These are phyloP conservation scores for Lentinula raphanica DNA, from an alignment of 768 basidiomycete species.

Conservation along the genomic window DNA sequence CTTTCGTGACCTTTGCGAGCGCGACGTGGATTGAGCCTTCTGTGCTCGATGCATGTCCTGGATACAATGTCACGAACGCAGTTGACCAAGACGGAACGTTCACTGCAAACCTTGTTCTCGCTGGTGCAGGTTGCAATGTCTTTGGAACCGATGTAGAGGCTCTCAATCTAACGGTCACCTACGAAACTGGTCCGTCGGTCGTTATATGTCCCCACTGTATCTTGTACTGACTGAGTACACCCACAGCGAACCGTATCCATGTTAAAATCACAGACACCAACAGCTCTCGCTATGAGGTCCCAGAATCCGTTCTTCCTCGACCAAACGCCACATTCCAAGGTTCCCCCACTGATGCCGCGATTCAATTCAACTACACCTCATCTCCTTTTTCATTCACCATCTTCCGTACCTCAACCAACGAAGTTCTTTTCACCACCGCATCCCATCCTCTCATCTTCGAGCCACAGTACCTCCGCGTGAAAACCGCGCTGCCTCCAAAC, in stretches of 20 bases:
- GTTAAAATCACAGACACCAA: conserved; percentile 55
- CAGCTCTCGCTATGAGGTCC: conserved; percentile 55
- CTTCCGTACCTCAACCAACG: conserved; percentile 39
- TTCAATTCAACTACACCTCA: conserved; percentile 55
- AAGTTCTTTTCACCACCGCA: conserved; percentile 58
- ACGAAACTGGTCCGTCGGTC: conserved; percentile 46
- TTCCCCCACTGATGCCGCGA: conserved; percentile 30
- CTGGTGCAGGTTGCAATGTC: conserved; percentile 50
- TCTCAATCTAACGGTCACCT: conserved; percentile 47
- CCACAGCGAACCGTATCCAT: conserved; percentile 51
- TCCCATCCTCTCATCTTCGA: conserved; percentile 66
- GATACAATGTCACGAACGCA: conserved; percentile 50
- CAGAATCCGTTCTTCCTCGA: conserved; percentile 54
- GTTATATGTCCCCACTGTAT: neutral
- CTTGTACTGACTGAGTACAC: too few species aligned
- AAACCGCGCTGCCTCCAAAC: conserved; percentile 50
- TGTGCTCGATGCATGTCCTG: conserved; percentile 53
- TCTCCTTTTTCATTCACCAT: conserved; percentile 62
- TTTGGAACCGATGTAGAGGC: conserved; percentile 50
- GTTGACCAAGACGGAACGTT: conserved; percentile 31
- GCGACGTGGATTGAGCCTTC: conserved; percentile 20
- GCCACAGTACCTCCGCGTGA: conserved; percentile 70
- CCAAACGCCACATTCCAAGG: conserved; percentile 30
- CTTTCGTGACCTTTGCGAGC: neutral
- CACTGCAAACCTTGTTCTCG: conserved; percentile 48